A percentile compares a stretch with the other conserved stretches of the same genome.
Conservation (phyloP, 192 early-diverging fungal species). For the Hyaloraphidium curvatum region DNA sequence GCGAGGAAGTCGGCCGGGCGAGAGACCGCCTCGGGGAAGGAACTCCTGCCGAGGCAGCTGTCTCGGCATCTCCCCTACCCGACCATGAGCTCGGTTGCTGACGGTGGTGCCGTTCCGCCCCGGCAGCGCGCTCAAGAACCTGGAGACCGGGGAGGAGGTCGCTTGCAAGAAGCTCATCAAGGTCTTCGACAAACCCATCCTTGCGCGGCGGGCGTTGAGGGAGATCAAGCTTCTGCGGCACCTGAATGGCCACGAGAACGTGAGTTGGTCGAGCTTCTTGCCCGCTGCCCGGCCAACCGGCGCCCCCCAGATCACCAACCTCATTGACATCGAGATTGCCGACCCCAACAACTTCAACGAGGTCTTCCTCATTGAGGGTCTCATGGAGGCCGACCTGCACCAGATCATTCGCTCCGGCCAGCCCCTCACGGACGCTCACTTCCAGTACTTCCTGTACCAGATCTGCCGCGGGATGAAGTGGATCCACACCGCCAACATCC, state of each 20-base stretch:
- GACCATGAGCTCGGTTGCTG: background rate
- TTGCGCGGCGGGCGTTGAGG: slow-evolving; percentile 68
- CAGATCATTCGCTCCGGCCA: slow-evolving; percentile 87
- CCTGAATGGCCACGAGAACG: slow-evolving; percentile 87
- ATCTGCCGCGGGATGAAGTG: slow-evolving; percentile 90
- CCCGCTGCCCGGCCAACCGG: background rate
- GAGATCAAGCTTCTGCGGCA: slow-evolving; percentile 86
- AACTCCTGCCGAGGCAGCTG: no score
- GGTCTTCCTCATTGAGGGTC: slow-evolving; percentile 89
- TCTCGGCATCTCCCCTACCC: background rate
- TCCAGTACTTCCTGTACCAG: slow-evolving; percentile 98
- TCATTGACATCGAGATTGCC: slow-evolving; percentile 49
- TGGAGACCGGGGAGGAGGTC: slow-evolving; percentile 52
- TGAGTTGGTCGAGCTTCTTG: slow-evolving; percentile 12
- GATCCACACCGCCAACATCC: slow-evolving; percentile 92
- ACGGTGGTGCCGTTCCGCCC: background rate
- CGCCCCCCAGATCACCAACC: slow-evolving; percentile 23
- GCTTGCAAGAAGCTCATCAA: slow-evolving; percentile 6
- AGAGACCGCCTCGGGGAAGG: no score
- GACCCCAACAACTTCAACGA: slow-evolving; percentile 67
- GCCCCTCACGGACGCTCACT: slow-evolving; percentile 86
- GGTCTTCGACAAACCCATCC: slow-evolving; percentile 7
- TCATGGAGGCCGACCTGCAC: slow-evolving; percentile 99
- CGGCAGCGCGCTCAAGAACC: slow-evolving; percentile 60
- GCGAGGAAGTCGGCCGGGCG: no score